A percentile compares a stretch with the other conserved stretches of the same genome.
phyloP scores from a whole-genome alignment of 768 basidiomycete species.

The Suillus luteus region DNA sequence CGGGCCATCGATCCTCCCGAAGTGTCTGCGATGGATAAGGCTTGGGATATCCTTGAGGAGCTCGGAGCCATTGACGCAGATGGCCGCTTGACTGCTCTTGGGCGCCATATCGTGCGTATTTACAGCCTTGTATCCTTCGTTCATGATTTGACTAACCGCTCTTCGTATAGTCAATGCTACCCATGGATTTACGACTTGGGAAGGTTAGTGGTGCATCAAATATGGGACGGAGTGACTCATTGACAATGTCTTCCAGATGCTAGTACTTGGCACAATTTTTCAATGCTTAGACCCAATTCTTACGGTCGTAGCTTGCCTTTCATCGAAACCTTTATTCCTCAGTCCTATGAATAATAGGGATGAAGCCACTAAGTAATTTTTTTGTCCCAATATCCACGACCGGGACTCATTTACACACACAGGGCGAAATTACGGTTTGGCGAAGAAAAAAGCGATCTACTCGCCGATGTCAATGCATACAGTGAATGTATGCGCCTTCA shows the following conservation, averaged over 20 bases:
- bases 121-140: not conserved
- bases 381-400: not conserved
- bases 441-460: slow-evolving; percentile 75
- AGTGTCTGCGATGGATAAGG: slow-evolving; percentile 70
- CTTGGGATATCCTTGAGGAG: slow-evolving; percentile 71
- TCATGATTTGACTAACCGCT: slow-evolving; percentile 8
- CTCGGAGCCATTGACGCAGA: slow-evolving; percentile 73
- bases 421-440: slow-evolving; percentile 77
- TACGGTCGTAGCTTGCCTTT: slow-evolving; percentile 80
- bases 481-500: slow-evolving; percentile 58
- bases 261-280: slow-evolving; percentile 83
- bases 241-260: slow-evolving; percentile 58
- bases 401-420: slow-evolving; percentile 7
- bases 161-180: slow-evolving; percentile 67
- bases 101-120: slow-evolving; percentile 67
- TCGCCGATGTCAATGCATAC: slow-evolving; percentile 82
- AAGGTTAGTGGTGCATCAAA: slow-evolving; percentile 51
- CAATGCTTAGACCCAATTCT: slow-evolving; percentile 79
- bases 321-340: slow-evolving; percentile 85
- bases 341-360: slow-evolving; percentile 84
- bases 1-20: slow-evolving; percentile 87
- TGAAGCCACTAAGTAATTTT: slow-evolving; percentile 65
- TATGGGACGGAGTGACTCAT: not conserved
- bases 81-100: slow-evolving; percentile 76
- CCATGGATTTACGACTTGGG: slow-evolving; percentile 82